Evolutionary conservation across 2,329 filamentous ascomycete genomes (phyloP).

Genomic region (Hortaea werneckii): DNA sequence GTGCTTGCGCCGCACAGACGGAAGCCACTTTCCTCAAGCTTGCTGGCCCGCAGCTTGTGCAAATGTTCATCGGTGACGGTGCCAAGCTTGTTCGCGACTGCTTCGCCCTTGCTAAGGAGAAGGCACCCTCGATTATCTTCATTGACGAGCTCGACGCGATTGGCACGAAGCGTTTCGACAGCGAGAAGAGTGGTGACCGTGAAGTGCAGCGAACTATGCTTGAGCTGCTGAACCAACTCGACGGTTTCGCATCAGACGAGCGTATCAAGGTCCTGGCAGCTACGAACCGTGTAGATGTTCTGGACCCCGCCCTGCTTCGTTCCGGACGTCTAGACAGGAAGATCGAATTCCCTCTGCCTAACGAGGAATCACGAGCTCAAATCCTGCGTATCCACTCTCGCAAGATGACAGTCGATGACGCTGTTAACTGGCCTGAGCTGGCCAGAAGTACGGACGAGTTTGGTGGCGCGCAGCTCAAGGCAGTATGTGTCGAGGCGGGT

Average conservation of each 20-base stretch:
- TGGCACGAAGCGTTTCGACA: conserved; percentile 98
- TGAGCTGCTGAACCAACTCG: conserved; percentile 94
- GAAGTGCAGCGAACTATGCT: conserved; percentile 99
- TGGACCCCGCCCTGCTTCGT: conserved; percentile 86
- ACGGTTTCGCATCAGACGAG: conserved; percentile 93
- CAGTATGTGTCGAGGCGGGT: conserved; percentile 94
- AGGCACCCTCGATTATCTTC: conserved; percentile 98
- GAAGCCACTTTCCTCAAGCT: conserved; percentile 98
- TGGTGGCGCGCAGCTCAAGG: conserved; percentile 93
- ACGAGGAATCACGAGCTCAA: conserved; percentile 93
- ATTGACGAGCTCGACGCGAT: conserved; percentile 97
- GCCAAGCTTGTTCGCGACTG: conserved; percentile 96
- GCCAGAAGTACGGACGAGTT: conserved; percentile 97
- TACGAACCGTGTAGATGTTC: conserved; percentile 92
- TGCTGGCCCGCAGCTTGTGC: conserved; percentile 90
- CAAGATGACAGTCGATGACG: conserved; percentile 93
- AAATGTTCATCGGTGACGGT: conserved; percentile 99
- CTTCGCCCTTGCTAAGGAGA: conserved; percentile 96
- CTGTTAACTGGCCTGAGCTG: conserved; percentile 91
- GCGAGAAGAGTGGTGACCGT: conserved; percentile 92
- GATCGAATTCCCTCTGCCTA: conserved; percentile 96
- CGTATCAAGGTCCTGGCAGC: conserved; percentile 98
- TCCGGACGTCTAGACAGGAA: conserved; percentile 96
- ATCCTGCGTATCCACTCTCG: conserved; percentile 95
- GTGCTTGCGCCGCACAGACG: conserved; percentile 94